Base-by-base conservation (phyloP, 2,329 filamentous ascomycete genomes). In the Coleophoma eucalyptorum region DNA sequence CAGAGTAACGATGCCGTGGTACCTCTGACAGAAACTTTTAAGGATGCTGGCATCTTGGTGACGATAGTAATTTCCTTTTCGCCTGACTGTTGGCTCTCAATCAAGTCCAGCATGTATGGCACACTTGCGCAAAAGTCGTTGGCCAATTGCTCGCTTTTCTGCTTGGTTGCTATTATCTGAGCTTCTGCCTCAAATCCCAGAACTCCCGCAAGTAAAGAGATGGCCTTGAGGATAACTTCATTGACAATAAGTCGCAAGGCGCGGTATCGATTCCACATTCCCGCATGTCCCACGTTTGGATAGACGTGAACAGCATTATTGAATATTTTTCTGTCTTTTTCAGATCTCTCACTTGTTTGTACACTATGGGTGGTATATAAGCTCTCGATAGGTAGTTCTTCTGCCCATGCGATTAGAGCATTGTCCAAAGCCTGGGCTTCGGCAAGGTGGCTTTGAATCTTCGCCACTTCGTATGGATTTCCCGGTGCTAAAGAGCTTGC, bases 231-330 rank as follows among this genome's bases (percentile, higher is more conserved):
- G 12, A 52, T 50, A 26, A 50, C 46, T 16, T 50, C 48, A 42
- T 52, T 55, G 2, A 52, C 43, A 15, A 32, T 31, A 8, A 55
- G 44, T 31, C 53, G 53, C 10, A 52, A 13, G 13, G 45, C 45
- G 12, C 50, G 47, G n/a, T 52, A 55, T 2, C 53, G 50, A 33
- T 51, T 49, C 53, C 53, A 55, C 44, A 55, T 50, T 18, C 50
- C 50, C 13, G 48, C 50, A 43, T 55, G 53, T 16, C 48, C 47
- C 6, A 35, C 43, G 3, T 41, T 52, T 19, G 50, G 43, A 33
- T 55, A 55, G 7, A 48, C 31, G 33, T 55, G 53, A 37, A 50
- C 47, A 32, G 15, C 37, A 2, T 13, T 8, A 21, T 48, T 37
- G 19, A 48, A 48, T 13, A 50, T 42, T 12, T 19, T 46, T 34